Evolutionary conservation across 148 eudicot species (phyloP), one percentile per base, ranked within the genome.

Genomic region (Tetragonia tetragonoides): DNA sequence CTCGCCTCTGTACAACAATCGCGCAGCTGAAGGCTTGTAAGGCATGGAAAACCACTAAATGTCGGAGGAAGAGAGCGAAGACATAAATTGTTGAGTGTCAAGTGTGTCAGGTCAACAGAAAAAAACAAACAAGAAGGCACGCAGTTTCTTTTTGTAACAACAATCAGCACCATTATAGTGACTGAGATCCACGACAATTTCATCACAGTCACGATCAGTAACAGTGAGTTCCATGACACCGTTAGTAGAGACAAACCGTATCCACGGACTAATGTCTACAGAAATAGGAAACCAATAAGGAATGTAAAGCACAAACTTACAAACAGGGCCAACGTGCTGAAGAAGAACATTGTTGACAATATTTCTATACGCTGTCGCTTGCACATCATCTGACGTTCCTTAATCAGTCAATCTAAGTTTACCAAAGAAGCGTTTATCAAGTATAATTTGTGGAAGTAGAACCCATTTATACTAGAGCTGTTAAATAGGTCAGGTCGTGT

Each of bases 41-140:
- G 75, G 63, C 51, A 37, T 15, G 76, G 81, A 74, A 78, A 78
- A 3, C 81, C 51, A 4, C 53, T 10, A 71, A 78, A 62, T n/a
- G 46, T 61, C 5, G 75, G 24, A 20, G 81, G 62, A 28, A 62
- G 59, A 1, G 49, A 71, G 28, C 9, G 44, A 47, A 39, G 7
- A 18, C 42, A n/a, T 7, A 68, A 78, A 4, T 61, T 51, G 3
- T 0, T 5, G n/a, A 71, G 41, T 71, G 10, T n/a, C 54, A 68
- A 56, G 59, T 42, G 68, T 28, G 74, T 62, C 75, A 78, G 62
- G 14, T n/a, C 66, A 24, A 68, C 20, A 15, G 54, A 54, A 23
- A 73, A 68, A 66, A 78, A 78, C 17, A 78, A 28, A 75, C 78
- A 75, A 6, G 78, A 75, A 63, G 78, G n/a, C n/a, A n/a, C n/a